These are phyloP conservation scores for Elymus sibiricus DNA, from an alignment of 176 grass and related monocot species.

Conservation along the genomic window DNA sequence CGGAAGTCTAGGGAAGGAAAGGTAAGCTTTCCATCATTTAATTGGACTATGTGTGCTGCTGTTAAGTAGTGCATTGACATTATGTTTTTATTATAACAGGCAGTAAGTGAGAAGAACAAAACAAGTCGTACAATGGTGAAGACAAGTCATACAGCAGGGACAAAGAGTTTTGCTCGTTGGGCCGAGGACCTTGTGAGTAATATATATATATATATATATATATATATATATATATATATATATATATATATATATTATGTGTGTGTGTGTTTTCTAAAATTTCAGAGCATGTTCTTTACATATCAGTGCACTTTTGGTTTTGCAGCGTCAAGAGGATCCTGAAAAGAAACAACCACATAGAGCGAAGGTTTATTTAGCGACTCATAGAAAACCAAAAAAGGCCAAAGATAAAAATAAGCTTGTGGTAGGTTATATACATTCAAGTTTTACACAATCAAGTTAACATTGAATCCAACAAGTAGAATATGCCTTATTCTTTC, in stretches of 20 bases:
- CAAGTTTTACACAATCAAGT: not conserved
- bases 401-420: too few relatives aligned
- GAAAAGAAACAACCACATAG: too few relatives aligned
- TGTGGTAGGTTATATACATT: not conserved
- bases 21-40: not conserved
- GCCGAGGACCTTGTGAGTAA: too few relatives aligned
- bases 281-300: not conserved
- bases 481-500: not conserved
- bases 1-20: not conserved
- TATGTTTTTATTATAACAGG: not conserved
- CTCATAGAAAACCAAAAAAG: too few relatives aligned
- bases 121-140: not conserved
- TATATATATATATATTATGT: too few relatives aligned
- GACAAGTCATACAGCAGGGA: not conserved
- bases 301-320: not conserved
- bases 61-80: not conserved
- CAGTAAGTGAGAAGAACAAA: not conserved
- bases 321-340: conserved; percentile 10
- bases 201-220: too few relatives aligned
- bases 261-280: too few relatives aligned
- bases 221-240: too few relatives aligned
- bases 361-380: too few relatives aligned
- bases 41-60: not conserved
- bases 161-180: not conserved
- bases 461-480: not conserved